phyloP scores from a whole-genome alignment of 441 rosid species.

The Eutrema salsugineum region DNA sequence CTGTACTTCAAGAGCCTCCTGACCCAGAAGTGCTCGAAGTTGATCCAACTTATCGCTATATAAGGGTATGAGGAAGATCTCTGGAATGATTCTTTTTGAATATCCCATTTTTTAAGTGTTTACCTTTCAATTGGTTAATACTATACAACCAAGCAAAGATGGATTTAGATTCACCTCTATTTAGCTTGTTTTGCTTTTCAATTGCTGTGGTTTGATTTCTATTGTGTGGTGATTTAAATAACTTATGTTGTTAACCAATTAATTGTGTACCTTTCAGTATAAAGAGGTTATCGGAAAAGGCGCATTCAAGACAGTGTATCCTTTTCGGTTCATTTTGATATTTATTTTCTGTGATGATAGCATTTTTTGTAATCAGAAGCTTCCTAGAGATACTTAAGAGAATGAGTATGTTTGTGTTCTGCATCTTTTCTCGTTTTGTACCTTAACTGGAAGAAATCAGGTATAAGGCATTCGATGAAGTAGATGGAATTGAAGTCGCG shows the following conservation, averaged over 20 bases:
- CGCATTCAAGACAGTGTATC: constrained; percentile 81
- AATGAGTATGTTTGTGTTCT: not conserved
- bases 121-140: constrained; percentile 2
- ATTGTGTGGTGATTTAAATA: not conserved
- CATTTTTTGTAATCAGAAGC: not conserved
- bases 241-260: not conserved
- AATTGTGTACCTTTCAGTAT: constrained; percentile 42
- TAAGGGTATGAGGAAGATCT: constrained; percentile 46
- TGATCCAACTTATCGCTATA: constrained; percentile 76
- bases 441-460: constrained; percentile 42
- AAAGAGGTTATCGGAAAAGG: constrained; percentile 66
- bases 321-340: constrained; percentile 18
- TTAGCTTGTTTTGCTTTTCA: not conserved
- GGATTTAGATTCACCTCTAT: not conserved
- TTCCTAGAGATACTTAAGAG: not conserved
- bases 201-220: not conserved
- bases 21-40: constrained; percentile 75
- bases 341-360: not conserved
- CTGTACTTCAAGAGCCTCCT: constrained; percentile 56
- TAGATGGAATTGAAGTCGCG: constrained; percentile 76
- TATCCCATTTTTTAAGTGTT: not conserved
- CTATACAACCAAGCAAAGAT: not conserved
- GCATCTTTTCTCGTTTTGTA: constrained; percentile 13
- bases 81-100: not conserved
- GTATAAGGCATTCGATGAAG: constrained; percentile 78